Percentiles rank a stretch among this genome's conserved stretches.
Conservation (phyloP, 805 yeast genomes). For the Yarrowia sp. region DNA sequence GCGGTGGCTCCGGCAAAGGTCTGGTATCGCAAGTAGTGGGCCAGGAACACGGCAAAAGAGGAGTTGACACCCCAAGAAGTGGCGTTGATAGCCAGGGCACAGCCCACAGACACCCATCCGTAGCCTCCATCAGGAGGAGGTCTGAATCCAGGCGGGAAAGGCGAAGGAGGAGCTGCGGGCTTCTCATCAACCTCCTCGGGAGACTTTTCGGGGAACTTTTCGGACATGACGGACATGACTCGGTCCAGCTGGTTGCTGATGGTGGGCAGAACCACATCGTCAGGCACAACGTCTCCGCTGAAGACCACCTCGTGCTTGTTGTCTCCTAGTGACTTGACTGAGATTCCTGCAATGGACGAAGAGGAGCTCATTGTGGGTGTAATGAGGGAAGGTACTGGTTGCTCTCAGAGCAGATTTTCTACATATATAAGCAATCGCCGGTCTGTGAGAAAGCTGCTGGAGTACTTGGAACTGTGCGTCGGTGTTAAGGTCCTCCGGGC, state of each 20-base stretch:
- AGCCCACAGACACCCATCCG: conserved; percentile 38
- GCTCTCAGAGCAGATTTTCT: neutral
- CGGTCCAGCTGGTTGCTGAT: conserved; percentile 37
- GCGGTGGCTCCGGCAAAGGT: conserved; percentile 30
- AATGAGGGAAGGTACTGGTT: neutral
- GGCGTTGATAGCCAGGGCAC: conserved; percentile 35
- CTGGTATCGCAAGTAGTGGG: conserved; percentile 35
- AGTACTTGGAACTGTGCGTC: conserved; percentile 21
- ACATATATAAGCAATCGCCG: conserved; percentile 5
- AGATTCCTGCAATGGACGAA: conserved; percentile 28
- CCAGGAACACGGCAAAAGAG: conserved; percentile 36
- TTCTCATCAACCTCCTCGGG: conserved; percentile 8
- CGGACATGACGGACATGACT: conserved; percentile 28
- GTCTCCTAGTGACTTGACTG: conserved; percentile 31
- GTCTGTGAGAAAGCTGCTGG: conserved; percentile 20
- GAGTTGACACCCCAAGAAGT: conserved; percentile 39
- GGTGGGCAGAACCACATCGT: conserved; percentile 22
- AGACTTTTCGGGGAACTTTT: conserved; percentile 15
- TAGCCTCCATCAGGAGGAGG: conserved; percentile 40
- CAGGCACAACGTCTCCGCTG: conserved; percentile 29
- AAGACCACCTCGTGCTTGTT: conserved; percentile 33
- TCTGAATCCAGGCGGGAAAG: conserved; percentile 37
- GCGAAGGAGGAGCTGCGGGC: conserved; percentile 32
- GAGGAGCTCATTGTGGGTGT: conserved; percentile 22
- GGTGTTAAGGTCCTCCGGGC: conserved; percentile 28